phyloP scores from a whole-genome alignment of 2,329 filamentous ascomycete genomes.

The Dothideomycetes sp. region DNA sequence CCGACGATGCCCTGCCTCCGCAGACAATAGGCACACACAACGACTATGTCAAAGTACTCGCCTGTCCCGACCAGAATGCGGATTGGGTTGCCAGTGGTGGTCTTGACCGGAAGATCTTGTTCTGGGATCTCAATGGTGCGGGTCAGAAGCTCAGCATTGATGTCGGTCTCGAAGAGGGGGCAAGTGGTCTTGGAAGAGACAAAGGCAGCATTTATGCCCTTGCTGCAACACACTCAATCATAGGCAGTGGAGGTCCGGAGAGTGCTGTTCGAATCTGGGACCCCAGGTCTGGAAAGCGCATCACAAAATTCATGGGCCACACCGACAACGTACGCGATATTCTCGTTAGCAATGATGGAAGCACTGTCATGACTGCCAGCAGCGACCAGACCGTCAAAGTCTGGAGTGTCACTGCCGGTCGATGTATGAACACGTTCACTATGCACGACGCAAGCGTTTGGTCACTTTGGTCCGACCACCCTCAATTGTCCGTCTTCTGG shows the following conservation, averaged over 20 bases:
- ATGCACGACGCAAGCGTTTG: constrained; percentile 99
- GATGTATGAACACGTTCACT: constrained; percentile 95
- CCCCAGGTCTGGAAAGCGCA: constrained; percentile 71
- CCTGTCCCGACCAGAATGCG: constrained; percentile 57
- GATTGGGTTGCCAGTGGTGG: constrained; percentile 92
- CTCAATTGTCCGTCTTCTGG: constrained; percentile 80
- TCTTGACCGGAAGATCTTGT: constrained; percentile 78
- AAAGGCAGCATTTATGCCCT: constrained; percentile 96
- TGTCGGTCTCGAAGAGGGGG: constrained; percentile 68
- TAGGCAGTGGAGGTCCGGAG: constrained; percentile 90
- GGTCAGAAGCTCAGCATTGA: constrained; percentile 83
- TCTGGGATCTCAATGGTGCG: constrained; percentile 86
- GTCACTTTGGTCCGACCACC: constrained; percentile 85
- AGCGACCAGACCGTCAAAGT: constrained; percentile 96
- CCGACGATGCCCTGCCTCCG: constrained; percentile 52
- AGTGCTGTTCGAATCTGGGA: constrained; percentile 91
- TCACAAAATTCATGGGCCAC: constrained; percentile 95
- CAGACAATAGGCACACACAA: constrained; percentile 82
- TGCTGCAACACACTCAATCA: constrained; percentile 64
- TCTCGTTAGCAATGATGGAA: constrained; percentile 75
- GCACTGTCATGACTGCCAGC: constrained; percentile 86
- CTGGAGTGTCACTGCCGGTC: constrained; percentile 89
- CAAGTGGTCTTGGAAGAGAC: constrained; percentile 54
- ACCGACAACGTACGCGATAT: constrained; percentile 91
- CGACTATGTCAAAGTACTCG: constrained; percentile 93